phyloP scores from a whole-genome alignment of 78 protist genomes.

The Isochrysis galbana region DNA sequence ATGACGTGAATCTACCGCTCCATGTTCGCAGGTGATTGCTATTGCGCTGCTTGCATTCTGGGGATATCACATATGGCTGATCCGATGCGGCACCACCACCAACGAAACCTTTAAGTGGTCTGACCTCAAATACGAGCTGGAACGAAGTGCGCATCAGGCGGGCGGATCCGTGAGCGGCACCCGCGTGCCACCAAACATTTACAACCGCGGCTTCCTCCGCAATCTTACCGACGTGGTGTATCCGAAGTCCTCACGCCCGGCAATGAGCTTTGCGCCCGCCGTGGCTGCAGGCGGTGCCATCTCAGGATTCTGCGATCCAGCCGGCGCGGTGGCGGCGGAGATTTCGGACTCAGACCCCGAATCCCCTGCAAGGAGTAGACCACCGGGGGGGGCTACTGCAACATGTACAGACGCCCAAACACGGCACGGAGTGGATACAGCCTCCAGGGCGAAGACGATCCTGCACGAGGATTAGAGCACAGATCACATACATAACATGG shows the following conservation, averaged over 20 bases:
- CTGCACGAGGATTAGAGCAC: too few relatives aligned
- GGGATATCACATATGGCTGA: slow-evolving; percentile 10
- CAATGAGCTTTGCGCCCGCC: not conserved
- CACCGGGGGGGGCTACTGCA: too few relatives aligned
- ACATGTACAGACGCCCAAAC: too few relatives aligned
- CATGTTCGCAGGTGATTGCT: not conserved
- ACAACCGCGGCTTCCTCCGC: not conserved
- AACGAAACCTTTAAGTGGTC: slow-evolving; percentile 38
- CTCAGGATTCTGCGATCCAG: not conserved
- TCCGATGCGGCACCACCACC: slow-evolving; percentile 2
- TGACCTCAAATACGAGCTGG: not conserved
- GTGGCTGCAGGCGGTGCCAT: not conserved
- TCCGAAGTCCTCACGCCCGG: not conserved
- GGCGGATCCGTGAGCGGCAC: not conserved
- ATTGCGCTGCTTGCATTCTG: slow-evolving; percentile 2
- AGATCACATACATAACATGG: too few relatives aligned
- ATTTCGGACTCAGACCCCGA: too few relatives aligned
- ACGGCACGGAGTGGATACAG: too few relatives aligned
- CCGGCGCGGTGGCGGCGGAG: not conserved
- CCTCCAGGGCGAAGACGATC: too few relatives aligned
- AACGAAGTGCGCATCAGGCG: not conserved
- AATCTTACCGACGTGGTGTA: not conserved
- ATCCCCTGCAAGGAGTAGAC: too few relatives aligned
- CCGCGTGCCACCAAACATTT: not conserved
- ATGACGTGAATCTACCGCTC: too few relatives aligned